phyloP scores from a whole-genome alignment of 345 rosid genomes.

The Syzygium aqueum region DNA sequence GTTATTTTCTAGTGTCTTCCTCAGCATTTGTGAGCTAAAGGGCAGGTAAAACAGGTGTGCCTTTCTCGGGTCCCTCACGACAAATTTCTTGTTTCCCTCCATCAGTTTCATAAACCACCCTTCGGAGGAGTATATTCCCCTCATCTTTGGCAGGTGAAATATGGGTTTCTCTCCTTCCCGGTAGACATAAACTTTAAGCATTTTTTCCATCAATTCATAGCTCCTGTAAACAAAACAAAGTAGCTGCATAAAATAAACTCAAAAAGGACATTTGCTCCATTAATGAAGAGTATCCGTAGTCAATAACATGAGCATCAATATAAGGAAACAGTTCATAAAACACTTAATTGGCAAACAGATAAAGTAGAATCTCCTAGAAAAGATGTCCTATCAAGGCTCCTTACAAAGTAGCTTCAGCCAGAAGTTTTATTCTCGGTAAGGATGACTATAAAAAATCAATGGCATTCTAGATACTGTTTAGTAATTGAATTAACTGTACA shows the following conservation, averaged over 20 bases:
- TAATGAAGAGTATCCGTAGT: background rate
- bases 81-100: slow-evolving; percentile 62
- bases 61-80: slow-evolving; percentile 63
- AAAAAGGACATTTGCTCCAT: background rate
- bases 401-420: background rate
- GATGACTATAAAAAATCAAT: background rate
- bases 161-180: slow-evolving; percentile 78
- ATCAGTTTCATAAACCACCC: slow-evolving; percentile 95
- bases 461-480: background rate
- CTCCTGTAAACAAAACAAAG: slow-evolving; percentile 43
- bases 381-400: background rate
- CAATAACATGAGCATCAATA: background rate
- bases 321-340: background rate
- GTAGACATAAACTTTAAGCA: slow-evolving; percentile 66
- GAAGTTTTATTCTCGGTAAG: background rate
- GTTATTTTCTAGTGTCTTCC: slow-evolving; percentile 29
- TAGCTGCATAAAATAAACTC: background rate
- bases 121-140: slow-evolving; percentile 88
- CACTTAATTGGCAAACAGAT: background rate
- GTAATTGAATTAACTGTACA: background rate
- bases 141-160: slow-evolving; percentile 59
- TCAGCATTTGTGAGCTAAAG: slow-evolving; percentile 48
- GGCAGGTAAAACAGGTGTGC: slow-evolving; percentile 91
- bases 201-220: slow-evolving; percentile 68
- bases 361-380: background rate